Conservation (phyloP, 2,329 filamentous ascomycete species). For the Setomelanomma holmii region DNA sequence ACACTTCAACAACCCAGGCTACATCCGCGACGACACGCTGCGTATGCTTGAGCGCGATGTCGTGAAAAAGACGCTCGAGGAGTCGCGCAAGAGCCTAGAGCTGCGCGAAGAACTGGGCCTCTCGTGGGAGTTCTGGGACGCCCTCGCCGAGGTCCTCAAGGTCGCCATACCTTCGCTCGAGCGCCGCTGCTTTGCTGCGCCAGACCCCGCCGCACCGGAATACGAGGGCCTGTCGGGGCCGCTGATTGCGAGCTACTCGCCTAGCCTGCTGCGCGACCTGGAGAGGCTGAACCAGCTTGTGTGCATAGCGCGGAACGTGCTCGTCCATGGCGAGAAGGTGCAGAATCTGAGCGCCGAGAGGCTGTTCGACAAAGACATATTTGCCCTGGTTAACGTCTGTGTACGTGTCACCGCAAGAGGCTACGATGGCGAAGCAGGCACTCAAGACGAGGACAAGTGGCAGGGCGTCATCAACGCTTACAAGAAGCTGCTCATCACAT, state of each 20-base stretch:
- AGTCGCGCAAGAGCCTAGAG: slow-evolving; percentile 63
- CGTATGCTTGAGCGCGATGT: slow-evolving; percentile 62
- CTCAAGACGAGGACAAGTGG: slow-evolving; percentile 69
- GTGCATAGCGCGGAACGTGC: slow-evolving; percentile 67
- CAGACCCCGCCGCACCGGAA: slow-evolving; percentile 62
- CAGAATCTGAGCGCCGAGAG: slow-evolving; percentile 69
- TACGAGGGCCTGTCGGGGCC: slow-evolving; percentile 67
- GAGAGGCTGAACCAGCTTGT: slow-evolving; percentile 69
- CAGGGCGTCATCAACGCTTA: slow-evolving; percentile 70
- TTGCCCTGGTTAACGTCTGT: slow-evolving; percentile 68
- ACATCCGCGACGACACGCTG: slow-evolving; percentile 66
- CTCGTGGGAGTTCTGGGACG: slow-evolving; percentile 65
- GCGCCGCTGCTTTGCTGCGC: slow-evolving; percentile 66
- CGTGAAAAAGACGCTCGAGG: slow-evolving; percentile 66
- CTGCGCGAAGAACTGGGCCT: slow-evolving; percentile 65
- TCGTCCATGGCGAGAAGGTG: slow-evolving; percentile 66
- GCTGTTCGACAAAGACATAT: slow-evolving; percentile 66
- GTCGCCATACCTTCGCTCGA: slow-evolving; percentile 68
- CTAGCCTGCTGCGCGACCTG: slow-evolving; percentile 66
- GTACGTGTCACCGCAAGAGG: slow-evolving; percentile 69
- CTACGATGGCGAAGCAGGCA: slow-evolving; percentile 69
- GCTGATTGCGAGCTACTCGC: slow-evolving; percentile 67
- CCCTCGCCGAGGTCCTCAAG: slow-evolving; percentile 63
- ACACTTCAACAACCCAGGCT: slow-evolving; percentile 66
- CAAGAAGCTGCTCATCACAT: slow-evolving; percentile 70